These are phyloP conservation scores for Medicago ruthenica DNA, from an alignment of 306 rosid genomes.

Conservation along the genomic window DNA sequence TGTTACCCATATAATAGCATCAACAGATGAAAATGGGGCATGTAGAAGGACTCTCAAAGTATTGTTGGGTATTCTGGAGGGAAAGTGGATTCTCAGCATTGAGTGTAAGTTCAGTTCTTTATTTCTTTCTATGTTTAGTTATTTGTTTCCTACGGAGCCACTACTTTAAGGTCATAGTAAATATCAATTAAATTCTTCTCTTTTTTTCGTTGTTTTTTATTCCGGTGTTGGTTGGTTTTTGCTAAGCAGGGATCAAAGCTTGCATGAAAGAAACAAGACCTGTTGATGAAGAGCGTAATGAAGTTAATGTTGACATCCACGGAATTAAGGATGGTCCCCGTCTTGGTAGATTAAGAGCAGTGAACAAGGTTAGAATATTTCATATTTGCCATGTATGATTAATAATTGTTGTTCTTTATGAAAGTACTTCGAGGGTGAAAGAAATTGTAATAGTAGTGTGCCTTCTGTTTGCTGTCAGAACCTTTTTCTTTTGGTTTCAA, in stretches of 20 bases:
- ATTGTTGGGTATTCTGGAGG: conserved; percentile 85
- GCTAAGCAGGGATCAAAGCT: conserved; percentile 76
- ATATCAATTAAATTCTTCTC: conserved; percentile 4
- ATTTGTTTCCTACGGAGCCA: neutral
- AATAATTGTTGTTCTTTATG: neutral
- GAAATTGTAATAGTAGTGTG: neutral
- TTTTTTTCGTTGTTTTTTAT: neutral
- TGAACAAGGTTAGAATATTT: conserved; percentile 66
- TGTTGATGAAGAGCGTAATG: conserved; percentile 74
- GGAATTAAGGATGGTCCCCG: conserved; percentile 86
- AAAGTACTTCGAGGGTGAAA: neutral
- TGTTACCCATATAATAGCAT: conserved; percentile 88
- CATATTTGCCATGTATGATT: neutral
- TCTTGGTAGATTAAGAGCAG: conserved; percentile 75
- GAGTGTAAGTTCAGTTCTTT: conserved; percentile 59
- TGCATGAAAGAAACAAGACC: conserved; percentile 66
- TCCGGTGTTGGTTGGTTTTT: conserved; percentile 17
- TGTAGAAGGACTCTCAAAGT: conserved; percentile 94
- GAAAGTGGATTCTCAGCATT: conserved; percentile 85
- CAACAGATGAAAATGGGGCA: conserved; percentile 82
- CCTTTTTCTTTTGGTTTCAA: neutral
- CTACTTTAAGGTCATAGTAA: conserved; percentile 3
- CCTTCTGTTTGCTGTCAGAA: conserved; percentile 5
- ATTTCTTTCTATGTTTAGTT: conserved; percentile 4
- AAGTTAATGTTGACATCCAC: conserved; percentile 70